Evolutionary conservation across 2,329 filamentous ascomycete species (phyloP), one percentile per base, ranked within the genome.

Genomic region (Neonectria faginata): DNA sequence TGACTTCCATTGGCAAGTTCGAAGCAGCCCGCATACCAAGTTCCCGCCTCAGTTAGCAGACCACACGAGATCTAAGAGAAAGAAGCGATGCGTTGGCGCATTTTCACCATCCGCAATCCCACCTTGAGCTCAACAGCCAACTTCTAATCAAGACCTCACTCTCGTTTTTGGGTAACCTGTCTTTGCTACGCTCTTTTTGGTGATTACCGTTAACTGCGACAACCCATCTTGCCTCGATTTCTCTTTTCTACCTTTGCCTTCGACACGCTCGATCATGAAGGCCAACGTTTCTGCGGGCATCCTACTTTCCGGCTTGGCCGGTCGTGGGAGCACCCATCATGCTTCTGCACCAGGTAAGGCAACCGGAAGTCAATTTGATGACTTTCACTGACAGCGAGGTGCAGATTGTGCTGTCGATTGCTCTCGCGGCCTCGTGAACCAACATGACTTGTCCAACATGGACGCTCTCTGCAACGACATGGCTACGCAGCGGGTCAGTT

Each of bases 81-180:
- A 48, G 3, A 4, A n/a, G 8, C 12, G 9, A 2, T 39, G 20
- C 20, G 20, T 22, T 22, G n/a, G 36, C 18, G 20, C 20, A n/a
- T n/a, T n/a, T n/a, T 56, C 63, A 62, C 59, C 67, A 67, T 68
- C 67, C 52, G 50, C 62, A 65, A 39, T 62, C 69, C 64, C 63
- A 67, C 66, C 66, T 67, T 56, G 56, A 72, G 63, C 68, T 65
- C 70, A 67, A 29, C 67, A 71, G 67, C 69, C 66, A 68, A 64
- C 70, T 64, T 62, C 69, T 67, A 69, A 73, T 65, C 59, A 56
- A 58, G 42, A 68, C 70, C 67, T 67, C 62, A 44, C 68, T 69
- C 67, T 73, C 75, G 55, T 75, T 76, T 76, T 79, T 78, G 75
- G 76, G 76, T 71, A 69, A 57, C 64, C 41, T 55, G 60, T 47